phyloP scores from a whole-genome alignment of 2,329 filamentous ascomycete genomes.

The Chrysosporium keratinophilum region DNA sequence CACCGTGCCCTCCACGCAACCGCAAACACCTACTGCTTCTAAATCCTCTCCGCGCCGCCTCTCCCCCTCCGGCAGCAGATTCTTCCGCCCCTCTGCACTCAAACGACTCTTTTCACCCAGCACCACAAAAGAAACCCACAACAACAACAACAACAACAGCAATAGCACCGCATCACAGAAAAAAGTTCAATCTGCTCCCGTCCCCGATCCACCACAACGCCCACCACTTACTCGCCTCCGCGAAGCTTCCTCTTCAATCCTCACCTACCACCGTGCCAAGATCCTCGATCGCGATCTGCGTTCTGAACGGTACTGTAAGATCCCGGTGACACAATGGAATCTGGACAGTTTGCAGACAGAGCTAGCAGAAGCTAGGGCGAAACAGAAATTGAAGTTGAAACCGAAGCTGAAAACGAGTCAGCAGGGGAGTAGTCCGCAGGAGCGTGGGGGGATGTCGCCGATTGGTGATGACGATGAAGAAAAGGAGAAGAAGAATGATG shows the following conservation, averaged over 20 bases:
- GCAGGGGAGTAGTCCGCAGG: not conserved
- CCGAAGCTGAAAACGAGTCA: too few relatives aligned
- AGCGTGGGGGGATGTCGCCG: not conserved
- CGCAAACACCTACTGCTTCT: not conserved
- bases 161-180: not conserved
- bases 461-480: not conserved
- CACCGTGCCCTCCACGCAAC: not conserved
- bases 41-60: too few relatives aligned
- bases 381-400: too few relatives aligned
- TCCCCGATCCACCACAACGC: not conserved
- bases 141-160: not conserved
- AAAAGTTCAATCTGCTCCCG: too few relatives aligned
- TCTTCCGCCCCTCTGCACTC: conserved; percentile 7
- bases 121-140: too few relatives aligned
- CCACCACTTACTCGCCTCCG: conserved; percentile 1
- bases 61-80: not conserved
- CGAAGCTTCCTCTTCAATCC: conserved; percentile 4
- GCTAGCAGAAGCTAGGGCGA: not conserved
- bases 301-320: conserved; percentile 7
- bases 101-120: conserved; percentile 4
- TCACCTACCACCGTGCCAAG: conserved; percentile 8
- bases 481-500: not conserved
- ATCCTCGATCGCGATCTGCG: conserved; percentile 8
- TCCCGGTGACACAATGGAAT: conserved; percentile 12
- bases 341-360: conserved; percentile 10